Evolutionary conservation across 495 filamentous ascomycete species (phyloP).

Genomic region (Neurospora sp.): DNA sequence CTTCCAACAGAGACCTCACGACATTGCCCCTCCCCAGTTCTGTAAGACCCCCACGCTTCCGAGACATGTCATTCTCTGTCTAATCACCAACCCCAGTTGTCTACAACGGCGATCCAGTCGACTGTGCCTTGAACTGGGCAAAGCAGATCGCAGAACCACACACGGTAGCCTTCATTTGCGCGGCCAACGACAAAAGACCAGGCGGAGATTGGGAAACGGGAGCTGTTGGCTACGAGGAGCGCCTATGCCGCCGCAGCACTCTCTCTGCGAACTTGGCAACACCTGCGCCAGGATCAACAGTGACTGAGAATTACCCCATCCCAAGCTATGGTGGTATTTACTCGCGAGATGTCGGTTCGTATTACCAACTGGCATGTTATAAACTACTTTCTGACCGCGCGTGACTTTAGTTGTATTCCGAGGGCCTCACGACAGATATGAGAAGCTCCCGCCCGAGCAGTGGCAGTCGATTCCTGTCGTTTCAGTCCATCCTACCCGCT

Average conservation of each 20-base stretch:
- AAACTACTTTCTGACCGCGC: constrained; percentile 5
- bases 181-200: constrained; percentile 62
- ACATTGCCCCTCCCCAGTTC: constrained; percentile 28
- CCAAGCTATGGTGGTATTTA: constrained; percentile 56
- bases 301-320: constrained; percentile 54
- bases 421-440: constrained; percentile 37
- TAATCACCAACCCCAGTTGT: constrained; percentile 34
- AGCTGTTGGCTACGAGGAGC: constrained; percentile 58
- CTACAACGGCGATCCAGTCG: constrained; percentile 55
- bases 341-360: constrained; percentile 52
- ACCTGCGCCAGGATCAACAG: constrained; percentile 32
- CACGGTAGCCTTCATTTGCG: constrained; percentile 58
- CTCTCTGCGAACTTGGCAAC: constrained; percentile 53
- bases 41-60: constrained; percentile 20
- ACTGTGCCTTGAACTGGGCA: constrained; percentile 54
- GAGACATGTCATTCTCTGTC: neutral
- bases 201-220: constrained; percentile 74
- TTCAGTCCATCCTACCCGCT: constrained; percentile 56
- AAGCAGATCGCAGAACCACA: constrained; percentile 15
- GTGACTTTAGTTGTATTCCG: constrained; percentile 32
- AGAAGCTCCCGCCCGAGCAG: constrained; percentile 31
- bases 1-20: constrained; percentile 19
- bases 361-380: neutral
- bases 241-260: constrained; percentile 59
- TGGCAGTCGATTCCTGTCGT: constrained; percentile 53